Percentiles rank a stretch among this genome's conserved stretches.
These are phyloP conservation scores for Panicum hallii DNA, from an alignment of 202 grass and related monocot species.

Conservation along the genomic window DNA sequence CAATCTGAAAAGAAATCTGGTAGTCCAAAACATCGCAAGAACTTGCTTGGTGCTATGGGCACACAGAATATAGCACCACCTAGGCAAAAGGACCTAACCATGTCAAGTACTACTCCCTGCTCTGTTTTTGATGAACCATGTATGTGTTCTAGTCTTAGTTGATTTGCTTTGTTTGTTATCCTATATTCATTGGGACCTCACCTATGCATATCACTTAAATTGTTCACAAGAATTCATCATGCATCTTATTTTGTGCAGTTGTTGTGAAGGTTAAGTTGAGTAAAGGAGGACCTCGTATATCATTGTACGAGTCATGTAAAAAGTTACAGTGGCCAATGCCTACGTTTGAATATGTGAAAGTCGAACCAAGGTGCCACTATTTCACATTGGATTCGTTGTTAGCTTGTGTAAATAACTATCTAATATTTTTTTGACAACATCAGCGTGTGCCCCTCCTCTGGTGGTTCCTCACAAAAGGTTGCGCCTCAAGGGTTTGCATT, in stretches of 20 bases:
- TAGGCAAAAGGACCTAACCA: conserved; percentile 23
- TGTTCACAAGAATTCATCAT: conserved; percentile 16
- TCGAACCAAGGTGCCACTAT: conserved; percentile 59
- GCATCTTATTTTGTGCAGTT: conserved; percentile 59
- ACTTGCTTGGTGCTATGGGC: conserved; percentile 51
- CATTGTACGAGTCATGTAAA: conserved; percentile 75
- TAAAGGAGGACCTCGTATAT: conserved; percentile 82
- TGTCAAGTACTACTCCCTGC: conserved; percentile 12
- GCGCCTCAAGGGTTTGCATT: conserved; percentile 55
- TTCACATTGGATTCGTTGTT: conserved; percentile 11
- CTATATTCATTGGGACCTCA: not conserved
- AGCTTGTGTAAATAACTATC: conserved; percentile 29
- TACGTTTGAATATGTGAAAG: conserved; percentile 62
- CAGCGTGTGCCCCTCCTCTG: conserved; percentile 27
- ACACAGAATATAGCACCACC: conserved; percentile 41
- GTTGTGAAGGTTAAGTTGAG: conserved; percentile 66
- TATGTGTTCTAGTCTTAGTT: conserved; percentile 25
- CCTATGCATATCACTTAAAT: conserved; percentile 16
- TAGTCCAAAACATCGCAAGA: conserved; percentile 32
- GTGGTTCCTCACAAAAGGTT: conserved; percentile 29
- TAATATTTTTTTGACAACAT: conserved; percentile 40
- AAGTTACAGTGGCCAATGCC: conserved; percentile 81
- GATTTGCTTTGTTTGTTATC: conserved; percentile 31
- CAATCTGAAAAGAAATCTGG: conserved; percentile 43
- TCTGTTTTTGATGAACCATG: conserved; percentile 56